A percentile compares a stretch with the other conserved stretches of the same genome.
Evolutionary conservation across 345 rosid species (phyloP).

Genomic region (Boechera stricta): DNA sequence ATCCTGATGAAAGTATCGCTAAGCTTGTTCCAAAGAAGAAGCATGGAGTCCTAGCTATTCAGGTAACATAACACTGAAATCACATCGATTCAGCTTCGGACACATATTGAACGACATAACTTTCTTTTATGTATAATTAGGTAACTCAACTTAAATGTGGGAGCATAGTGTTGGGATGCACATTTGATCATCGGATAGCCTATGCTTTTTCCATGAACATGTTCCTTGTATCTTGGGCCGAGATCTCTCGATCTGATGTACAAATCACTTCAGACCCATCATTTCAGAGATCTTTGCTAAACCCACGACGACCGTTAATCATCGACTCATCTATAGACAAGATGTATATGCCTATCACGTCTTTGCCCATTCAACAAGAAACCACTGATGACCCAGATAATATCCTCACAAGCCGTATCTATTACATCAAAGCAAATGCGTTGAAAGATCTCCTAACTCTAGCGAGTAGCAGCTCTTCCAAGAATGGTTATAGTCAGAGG

Average conservation of each 20-base stretch:
- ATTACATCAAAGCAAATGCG: constrained; percentile 49
- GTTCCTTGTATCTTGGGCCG: too few species aligned
- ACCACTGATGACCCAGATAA: constrained; percentile 3
- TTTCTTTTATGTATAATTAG: not conserved
- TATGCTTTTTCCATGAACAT: too few species aligned
- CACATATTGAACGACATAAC: not conserved
- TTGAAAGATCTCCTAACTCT: constrained; percentile 48
- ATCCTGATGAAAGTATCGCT: too few species aligned
- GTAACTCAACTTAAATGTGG: too few species aligned
- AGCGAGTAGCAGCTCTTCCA: constrained; percentile 28
- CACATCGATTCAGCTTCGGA: not conserved
- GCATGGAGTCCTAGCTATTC: too few species aligned
- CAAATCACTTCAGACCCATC: constrained; percentile 41
- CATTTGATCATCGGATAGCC: too few species aligned
- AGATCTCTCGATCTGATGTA: too few species aligned
- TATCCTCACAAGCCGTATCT: constrained; percentile 59
- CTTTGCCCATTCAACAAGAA: constrained; percentile 53
- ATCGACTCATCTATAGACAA: constrained; percentile 48
- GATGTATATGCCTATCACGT: constrained; percentile 57
- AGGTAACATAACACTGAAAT: not conserved
- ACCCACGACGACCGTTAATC: constrained; percentile 53
- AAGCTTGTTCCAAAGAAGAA: too few species aligned
- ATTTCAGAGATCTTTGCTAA: constrained; percentile 60
- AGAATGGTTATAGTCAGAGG: constrained; percentile 24
- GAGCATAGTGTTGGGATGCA: too few species aligned